Percentiles rank a stretch among this genome's conserved stretches.
phyloP scores from a whole-genome alignment of 1,139 yeast species.

The Meyerozyma guilliermondii region DNA sequence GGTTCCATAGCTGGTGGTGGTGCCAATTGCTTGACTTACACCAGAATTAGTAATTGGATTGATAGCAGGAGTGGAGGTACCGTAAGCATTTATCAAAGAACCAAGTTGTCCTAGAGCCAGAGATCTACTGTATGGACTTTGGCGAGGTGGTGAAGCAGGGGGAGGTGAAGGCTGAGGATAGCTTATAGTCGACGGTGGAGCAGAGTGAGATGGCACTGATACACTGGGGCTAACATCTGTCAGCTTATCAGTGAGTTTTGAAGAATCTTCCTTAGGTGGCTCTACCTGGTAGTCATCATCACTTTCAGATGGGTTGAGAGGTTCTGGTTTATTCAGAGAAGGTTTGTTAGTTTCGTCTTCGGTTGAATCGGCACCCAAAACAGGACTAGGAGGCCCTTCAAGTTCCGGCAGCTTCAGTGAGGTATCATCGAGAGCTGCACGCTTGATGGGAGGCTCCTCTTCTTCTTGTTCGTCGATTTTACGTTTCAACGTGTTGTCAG shows the following conservation, averaged over 20 bases:
- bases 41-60: background rate
- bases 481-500: slow-evolving; percentile 49
- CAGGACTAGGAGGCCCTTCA: background rate
- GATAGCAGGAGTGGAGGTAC: background rate
- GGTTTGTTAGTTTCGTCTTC: background rate
- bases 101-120: slow-evolving; percentile 1
- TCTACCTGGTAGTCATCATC: background rate
- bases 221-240: background rate
- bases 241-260: background rate
- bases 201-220: background rate
- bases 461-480: slow-evolving; percentile 57
- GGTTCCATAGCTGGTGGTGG: background rate
- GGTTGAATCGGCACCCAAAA: slow-evolving; percentile 6
- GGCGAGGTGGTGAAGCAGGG: background rate
- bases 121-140: background rate
- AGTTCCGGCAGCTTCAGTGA: background rate
- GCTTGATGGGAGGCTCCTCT: slow-evolving; percentile 40
- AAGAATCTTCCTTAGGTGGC: background rate
- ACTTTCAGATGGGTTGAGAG: background rate
- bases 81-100: background rate
- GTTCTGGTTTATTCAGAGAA: background rate
- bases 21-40: background rate
- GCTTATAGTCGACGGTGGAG: background rate
- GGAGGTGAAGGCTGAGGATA: background rate
- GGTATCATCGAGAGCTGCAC: slow-evolving; percentile 64